Conservation (phyloP, 345 rosid species). For the Acer campestre region DNA sequence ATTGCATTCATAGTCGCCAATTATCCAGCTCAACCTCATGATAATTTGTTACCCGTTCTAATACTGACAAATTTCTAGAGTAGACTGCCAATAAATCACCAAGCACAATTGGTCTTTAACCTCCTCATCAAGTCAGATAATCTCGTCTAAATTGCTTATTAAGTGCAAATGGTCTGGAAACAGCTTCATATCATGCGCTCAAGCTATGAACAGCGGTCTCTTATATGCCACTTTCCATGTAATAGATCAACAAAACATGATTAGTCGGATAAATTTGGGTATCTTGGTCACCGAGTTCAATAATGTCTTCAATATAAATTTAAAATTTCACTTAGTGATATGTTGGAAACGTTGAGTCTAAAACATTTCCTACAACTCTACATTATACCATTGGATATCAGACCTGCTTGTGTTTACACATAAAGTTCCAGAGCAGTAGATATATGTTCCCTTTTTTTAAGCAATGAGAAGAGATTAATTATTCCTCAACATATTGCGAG, state of each 20-base stretch:
- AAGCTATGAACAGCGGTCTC: neutral
- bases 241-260: slow-evolving; percentile 1
- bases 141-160: neutral
- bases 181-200: neutral
- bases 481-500: neutral
- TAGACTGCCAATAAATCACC: neutral
- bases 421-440: neutral
- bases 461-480: neutral
- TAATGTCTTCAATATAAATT: neutral
- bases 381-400: neutral
- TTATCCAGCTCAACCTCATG: neutral
- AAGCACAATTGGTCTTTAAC: neutral
- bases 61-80: neutral
- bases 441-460: neutral
- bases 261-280: neutral
- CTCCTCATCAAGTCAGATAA: neutral
- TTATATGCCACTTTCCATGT: neutral
- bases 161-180: neutral
- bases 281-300: neutral
- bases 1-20: neutral
- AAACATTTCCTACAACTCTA: neutral
- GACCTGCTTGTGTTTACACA: neutral
- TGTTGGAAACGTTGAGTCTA: neutral
- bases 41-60: neutral
- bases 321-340: neutral